Conservation (phyloP, 768 basidiomycete species). For the Postia placenta region DNA sequence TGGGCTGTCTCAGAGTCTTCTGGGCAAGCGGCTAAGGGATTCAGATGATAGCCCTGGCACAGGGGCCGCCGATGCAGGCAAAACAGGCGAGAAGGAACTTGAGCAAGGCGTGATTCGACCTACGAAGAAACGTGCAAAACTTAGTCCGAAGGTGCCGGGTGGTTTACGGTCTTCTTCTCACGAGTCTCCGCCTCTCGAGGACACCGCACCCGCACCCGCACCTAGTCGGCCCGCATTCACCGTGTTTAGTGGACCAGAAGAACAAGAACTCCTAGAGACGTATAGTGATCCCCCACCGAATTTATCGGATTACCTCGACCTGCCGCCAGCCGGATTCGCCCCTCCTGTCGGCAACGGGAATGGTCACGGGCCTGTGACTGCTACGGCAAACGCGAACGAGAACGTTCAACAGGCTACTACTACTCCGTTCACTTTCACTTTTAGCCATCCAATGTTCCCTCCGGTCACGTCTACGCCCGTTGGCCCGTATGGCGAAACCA, state of each 20-base stretch:
- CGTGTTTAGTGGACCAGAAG: conserved; percentile 40
- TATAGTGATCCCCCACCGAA: conserved; percentile 31
- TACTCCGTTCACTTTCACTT: conserved; percentile 20
- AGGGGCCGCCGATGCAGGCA: conserved; percentile 36
- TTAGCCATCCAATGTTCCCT: conserved; percentile 16
- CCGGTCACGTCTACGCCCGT: conserved; percentile 22
- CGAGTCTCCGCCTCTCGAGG: not conserved
- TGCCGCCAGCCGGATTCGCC: conserved; percentile 19
- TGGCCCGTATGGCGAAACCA: conserved; percentile 5
- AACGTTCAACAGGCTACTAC: not conserved
- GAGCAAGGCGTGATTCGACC: conserved; percentile 36
- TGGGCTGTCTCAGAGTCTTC: conserved; percentile 31
- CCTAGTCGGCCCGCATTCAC: conserved; percentile 38
- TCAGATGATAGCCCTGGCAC: conserved; percentile 37
- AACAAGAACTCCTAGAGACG: conserved; percentile 17
- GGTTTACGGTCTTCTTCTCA: too few relatives aligned
- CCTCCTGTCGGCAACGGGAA: conserved; percentile 3
- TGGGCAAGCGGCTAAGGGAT: conserved; percentile 67
- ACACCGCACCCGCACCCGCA: not conserved
- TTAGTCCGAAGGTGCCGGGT: conserved; percentile 10
- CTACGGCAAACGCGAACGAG: conserved; percentile 31
- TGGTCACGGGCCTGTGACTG: conserved; percentile 25
- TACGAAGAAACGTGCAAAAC: conserved; percentile 47
- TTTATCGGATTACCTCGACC: conserved; percentile 46
- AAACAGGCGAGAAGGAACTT: conserved; percentile 35